phyloP scores from a whole-genome alignment of 2,329 filamentous ascomycete species.

The Trichophyton benhamiae region DNA sequence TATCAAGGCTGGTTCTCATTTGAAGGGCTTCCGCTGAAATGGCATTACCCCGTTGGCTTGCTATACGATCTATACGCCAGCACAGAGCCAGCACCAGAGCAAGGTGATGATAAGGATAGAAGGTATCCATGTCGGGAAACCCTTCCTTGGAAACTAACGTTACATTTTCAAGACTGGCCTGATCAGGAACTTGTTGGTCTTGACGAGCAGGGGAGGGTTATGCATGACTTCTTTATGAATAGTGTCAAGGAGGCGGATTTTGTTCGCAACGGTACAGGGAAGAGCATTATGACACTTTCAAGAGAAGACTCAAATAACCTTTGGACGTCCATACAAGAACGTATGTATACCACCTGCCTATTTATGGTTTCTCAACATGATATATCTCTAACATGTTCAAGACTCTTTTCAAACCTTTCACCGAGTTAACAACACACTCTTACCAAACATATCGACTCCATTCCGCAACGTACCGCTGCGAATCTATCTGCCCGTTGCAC shows the following conservation, averaged over 20 bases:
- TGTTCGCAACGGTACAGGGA: conserved; percentile 73
- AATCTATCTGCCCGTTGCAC: conserved; percentile 64
- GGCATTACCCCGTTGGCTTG: conserved; percentile 58
- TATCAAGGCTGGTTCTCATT: conserved; percentile 53
- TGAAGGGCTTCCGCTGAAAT: conserved; percentile 56
- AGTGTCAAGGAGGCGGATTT: conserved; percentile 74
- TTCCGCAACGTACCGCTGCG: conserved; percentile 78
- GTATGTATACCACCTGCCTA: conserved; percentile 31
- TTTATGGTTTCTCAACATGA: background rate
- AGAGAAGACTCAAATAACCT: conserved; percentile 71
- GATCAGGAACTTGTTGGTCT: conserved; percentile 46
- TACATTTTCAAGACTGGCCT: conserved; percentile 50
- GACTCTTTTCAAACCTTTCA: conserved; percentile 50
- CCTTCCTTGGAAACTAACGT: conserved; percentile 51
- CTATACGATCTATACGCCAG: conserved; percentile 58
- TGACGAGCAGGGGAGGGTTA: conserved; percentile 42
- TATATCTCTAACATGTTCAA: background rate
- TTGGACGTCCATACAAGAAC: conserved; percentile 68
- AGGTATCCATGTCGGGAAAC: background rate
- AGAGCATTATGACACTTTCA: conserved; percentile 78
- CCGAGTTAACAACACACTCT: conserved; percentile 62
- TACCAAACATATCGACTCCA: conserved; percentile 53
- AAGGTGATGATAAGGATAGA: conserved; percentile 7
- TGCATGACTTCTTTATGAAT: conserved; percentile 57
- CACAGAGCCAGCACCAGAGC: conserved; percentile 28